These are phyloP conservation scores for Penicillium manginii DNA, from an alignment of 495 filamentous ascomycete genomes.

Conservation along the genomic window DNA sequence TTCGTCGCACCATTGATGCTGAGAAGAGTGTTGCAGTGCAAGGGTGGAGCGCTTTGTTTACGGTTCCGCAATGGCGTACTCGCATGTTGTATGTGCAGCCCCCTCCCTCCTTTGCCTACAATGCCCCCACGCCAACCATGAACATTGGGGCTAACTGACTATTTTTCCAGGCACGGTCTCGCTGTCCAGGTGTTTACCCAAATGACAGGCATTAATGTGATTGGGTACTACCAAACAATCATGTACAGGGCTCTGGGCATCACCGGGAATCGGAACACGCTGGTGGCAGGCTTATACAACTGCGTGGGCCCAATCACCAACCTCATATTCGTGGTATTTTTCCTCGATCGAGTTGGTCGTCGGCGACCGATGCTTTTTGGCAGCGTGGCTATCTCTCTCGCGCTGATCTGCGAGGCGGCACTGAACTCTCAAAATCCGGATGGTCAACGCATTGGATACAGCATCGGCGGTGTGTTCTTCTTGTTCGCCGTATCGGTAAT, in stretches of 20 bases:
- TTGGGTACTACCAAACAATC: slow-evolving; percentile 62
- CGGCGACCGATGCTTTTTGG: slow-evolving; percentile 45
- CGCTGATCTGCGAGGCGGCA: slow-evolving; percentile 46
- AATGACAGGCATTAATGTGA: slow-evolving; percentile 60
- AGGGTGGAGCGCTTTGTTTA: slow-evolving; percentile 57
- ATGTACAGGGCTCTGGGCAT: slow-evolving; percentile 64
- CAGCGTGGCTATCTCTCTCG: slow-evolving; percentile 42
- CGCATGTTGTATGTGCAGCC: slow-evolving; percentile 45
- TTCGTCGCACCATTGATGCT: slow-evolving; percentile 50
- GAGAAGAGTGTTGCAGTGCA: slow-evolving; percentile 47
- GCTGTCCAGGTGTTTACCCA: slow-evolving; percentile 46
- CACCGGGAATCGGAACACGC: slow-evolving; percentile 49
- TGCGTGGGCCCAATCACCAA: slow-evolving; percentile 58
- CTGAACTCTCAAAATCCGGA: slow-evolving; percentile 45
- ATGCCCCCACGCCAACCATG: slow-evolving; percentile 15
- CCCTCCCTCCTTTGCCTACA: slow-evolving; percentile 18
- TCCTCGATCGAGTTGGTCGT: slow-evolving; percentile 44
- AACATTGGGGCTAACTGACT: slow-evolving; percentile 1
- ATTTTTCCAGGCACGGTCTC: slow-evolving; percentile 35
- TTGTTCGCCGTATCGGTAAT: slow-evolving; percentile 52
- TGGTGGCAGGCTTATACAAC: slow-evolving; percentile 65
- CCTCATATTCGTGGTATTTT: slow-evolving; percentile 49
- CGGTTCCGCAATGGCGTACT: slow-evolving; percentile 52
- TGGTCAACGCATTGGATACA: slow-evolving; percentile 36
- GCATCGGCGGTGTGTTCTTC: slow-evolving; percentile 53